phyloP scores from a whole-genome alignment of 192 early-diverging fungal species.

The Nowakowskiella sp. region DNA sequence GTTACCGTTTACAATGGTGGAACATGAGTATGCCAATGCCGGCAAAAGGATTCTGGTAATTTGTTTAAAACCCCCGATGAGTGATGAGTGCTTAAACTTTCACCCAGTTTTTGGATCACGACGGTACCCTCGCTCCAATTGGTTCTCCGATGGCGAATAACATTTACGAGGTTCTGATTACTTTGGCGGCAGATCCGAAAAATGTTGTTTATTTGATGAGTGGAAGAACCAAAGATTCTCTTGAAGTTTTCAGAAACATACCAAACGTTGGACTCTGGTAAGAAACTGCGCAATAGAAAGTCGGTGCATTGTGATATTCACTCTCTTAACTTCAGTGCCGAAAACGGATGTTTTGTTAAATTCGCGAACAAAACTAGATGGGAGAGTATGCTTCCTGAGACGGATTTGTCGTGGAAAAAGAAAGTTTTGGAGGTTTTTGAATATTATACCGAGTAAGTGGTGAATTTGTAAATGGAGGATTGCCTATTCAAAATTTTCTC shows the following conservation, averaged over 20 bases:
- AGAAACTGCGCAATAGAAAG: conserved; percentile 9
- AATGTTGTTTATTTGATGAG: conserved; percentile 44
- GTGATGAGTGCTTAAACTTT: not conserved
- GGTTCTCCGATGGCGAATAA: conserved; percentile 4
- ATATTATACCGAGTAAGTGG: conserved; percentile 63
- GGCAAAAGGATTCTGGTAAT: conserved; percentile 32
- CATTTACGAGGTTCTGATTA: conserved; percentile 8
- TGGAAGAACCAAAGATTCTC: conserved; percentile 22
- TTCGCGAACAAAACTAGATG: conserved; percentile 46
- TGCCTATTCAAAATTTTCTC: conserved; percentile 2
- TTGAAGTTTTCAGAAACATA: conserved; percentile 30
- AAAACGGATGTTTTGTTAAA: conserved; percentile 67
- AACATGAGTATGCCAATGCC: conserved; percentile 18
- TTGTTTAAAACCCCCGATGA: not conserved
- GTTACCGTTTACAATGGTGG: conserved; percentile 18
- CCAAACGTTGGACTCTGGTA: conserved; percentile 37
- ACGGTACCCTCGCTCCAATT: conserved; percentile 23
- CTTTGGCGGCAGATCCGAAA: conserved; percentile 20
- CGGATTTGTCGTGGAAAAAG: conserved; percentile 59
- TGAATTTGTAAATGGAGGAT: not conserved
- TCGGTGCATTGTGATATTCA: conserved; percentile 1
- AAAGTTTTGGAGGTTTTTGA: conserved; percentile 70
- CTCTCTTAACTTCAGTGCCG: conserved; percentile 41
- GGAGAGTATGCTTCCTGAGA: conserved; percentile 48
- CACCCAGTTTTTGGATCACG: conserved; percentile 36